Evolutionary conservation across 768 basidiomycete genomes (phyloP), one percentile per base, ranked within the genome.

Genomic region (Mycena venus): DNA sequence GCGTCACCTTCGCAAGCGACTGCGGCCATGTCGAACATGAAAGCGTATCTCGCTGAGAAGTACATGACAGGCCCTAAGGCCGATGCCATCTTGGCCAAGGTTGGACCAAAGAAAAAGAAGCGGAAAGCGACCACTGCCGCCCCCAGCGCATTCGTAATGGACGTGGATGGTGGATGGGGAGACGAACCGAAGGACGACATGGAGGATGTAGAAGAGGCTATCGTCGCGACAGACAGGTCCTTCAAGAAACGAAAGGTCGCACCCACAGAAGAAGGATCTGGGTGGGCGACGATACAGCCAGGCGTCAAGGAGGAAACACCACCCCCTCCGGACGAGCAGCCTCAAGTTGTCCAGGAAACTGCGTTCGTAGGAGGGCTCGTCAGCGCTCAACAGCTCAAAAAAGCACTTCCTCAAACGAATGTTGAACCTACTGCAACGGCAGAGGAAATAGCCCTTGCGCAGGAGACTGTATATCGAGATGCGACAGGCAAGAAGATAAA

Each of bases 1-100:
- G 12, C 21, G 3, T 58, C 21, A 59, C 27, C 27, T 23, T 19
- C 34, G 17, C 4, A n/a, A n/a, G n/a, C n/a, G n/a, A n/a, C n/a
- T n/a, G n/a, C 31, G 60, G 36, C 53, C 47, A 89, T 88, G 88
- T 83, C 89, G 19, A 80, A 83, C 70, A 89, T 97, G 86, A 93
- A 96, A 82, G 88, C 95, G 27, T 97, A 97, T 82, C 89, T 97
- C 21, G 96, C 96, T 0, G 90, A 93, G 76, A 96, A 95, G 75
- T 99, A 99, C 86, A 98, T 99, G 97, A 93, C 96, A 7, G 98
- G 98, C 1, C 92, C 96, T 0, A 99, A 99, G 79, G 96, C 97
- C 2, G 98, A 99, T 77, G 97, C 96, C 8, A 99, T 99, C 75
- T 88, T 99, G 10, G 87, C 96, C 4, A 91, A 91, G 55, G 82